These are phyloP conservation scores for Paecilomyces sp. DNA, from an alignment of 2,329 filamentous ascomycete genomes.

Conservation along the genomic window DNA sequence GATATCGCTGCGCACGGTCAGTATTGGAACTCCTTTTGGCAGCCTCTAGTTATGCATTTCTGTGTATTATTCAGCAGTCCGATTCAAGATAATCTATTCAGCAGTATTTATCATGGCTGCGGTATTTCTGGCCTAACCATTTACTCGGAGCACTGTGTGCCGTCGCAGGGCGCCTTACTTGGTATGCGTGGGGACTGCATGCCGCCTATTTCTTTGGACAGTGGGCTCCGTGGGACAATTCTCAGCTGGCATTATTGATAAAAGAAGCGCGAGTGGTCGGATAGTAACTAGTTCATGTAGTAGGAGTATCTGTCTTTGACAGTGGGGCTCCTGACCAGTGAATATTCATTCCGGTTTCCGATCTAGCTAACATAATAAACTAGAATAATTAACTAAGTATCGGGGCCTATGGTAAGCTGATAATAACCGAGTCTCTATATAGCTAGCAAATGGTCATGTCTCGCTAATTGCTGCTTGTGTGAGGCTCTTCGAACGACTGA, in stretches of 20 bases:
- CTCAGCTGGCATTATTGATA: not conserved
- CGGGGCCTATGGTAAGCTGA: not conserved
- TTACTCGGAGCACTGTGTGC: not conserved
- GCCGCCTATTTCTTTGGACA: not conserved
- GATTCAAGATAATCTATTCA: too few species aligned
- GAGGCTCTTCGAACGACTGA: not conserved
- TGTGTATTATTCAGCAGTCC: too few species aligned
- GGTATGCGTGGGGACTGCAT: not conserved
- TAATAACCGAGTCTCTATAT: not conserved
- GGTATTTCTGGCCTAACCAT: not conserved
- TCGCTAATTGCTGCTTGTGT: not conserved
- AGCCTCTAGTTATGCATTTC: too few species aligned
- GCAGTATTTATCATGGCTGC: not conserved
- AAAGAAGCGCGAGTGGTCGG: not conserved
- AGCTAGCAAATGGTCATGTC: not conserved
- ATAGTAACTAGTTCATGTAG: not conserved
- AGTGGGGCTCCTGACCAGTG: not conserved
- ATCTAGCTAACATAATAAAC: not conserved
- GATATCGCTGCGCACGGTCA: too few species aligned
- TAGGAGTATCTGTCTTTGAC: not conserved
- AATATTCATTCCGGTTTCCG: not conserved
- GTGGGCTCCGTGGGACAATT: not conserved
- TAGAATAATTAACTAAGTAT: not conserved
- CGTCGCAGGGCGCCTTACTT: not conserved
- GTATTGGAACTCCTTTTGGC: too few species aligned